Conservation (phyloP, 192 early-diverging fungal genomes). For the Blastocladiella britannica region DNA sequence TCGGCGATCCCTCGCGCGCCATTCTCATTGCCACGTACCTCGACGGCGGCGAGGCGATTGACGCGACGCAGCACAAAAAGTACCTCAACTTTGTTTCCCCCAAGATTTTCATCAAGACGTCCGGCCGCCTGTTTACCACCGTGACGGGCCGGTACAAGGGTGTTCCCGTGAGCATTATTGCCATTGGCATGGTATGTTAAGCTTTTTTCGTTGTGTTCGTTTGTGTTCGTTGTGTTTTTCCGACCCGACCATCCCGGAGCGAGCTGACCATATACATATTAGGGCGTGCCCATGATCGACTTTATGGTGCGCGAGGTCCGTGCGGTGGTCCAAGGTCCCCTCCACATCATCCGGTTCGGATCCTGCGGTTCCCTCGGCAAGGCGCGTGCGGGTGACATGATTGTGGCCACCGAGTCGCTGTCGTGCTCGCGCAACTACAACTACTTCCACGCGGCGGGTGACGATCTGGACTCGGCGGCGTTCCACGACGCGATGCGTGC, state of each 20-base stretch:
- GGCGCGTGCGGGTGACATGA: slow-evolving; percentile 35
- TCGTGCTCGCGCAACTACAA: slow-evolving; percentile 49
- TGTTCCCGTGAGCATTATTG: slow-evolving; percentile 57
- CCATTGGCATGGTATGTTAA: slow-evolving; percentile 46
- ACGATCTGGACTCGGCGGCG: slow-evolving; percentile 3
- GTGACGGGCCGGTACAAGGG: slow-evolving; percentile 62
- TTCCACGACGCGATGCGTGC: slow-evolving; percentile 9
- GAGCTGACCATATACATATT: background rate
- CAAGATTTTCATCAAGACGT: slow-evolving; percentile 9
- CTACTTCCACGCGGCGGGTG: slow-evolving; percentile 31
- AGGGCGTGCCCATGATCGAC: slow-evolving; percentile 70
- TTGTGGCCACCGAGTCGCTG: slow-evolving; percentile 45
- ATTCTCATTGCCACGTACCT: slow-evolving; percentile 34
- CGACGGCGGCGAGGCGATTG: slow-evolving; percentile 20
- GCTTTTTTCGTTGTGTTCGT: background rate
- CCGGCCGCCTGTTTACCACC: slow-evolving; percentile 62
- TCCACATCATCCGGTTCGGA: slow-evolving; percentile 64
- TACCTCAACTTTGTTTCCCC: background rate
- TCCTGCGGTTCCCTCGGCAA: slow-evolving; percentile 59
- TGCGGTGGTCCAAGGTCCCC: slow-evolving; percentile 49
- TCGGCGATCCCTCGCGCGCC: slow-evolving; percentile 64
- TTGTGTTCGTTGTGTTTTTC: slow-evolving; percentile 1
- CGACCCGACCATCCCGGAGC: background rate
- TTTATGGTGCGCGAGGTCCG: slow-evolving; percentile 75
- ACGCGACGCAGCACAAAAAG: slow-evolving; percentile 8